These are phyloP conservation scores for Stellera chamaejasme DNA, from an alignment of 345 rosid genomes.

Conservation along the genomic window DNA sequence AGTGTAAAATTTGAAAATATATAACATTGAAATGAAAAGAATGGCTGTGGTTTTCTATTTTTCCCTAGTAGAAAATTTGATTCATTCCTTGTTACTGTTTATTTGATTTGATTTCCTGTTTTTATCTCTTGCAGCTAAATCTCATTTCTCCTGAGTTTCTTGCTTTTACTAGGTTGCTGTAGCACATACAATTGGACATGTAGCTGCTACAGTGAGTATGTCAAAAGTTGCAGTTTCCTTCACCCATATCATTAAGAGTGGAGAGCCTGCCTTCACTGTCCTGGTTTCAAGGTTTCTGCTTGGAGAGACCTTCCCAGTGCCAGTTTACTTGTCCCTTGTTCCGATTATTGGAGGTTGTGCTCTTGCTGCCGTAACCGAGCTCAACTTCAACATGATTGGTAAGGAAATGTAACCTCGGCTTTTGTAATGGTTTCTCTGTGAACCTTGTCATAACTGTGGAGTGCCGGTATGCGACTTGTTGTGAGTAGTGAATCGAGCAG, in stretches of 20 bases:
- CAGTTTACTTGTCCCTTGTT: constrained; percentile 51
- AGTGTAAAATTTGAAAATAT: too few species aligned
- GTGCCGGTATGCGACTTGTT: background rate
- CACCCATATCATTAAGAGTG: constrained; percentile 95
- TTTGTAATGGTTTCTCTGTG: background rate
- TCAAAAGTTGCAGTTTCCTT: constrained; percentile 96
- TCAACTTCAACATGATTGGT: constrained; percentile 70
- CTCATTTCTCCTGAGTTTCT: constrained; percentile 3
- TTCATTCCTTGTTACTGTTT: too few species aligned
- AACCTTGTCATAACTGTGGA: background rate
- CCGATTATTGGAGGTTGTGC: constrained; percentile 33
- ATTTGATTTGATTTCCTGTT: background rate
- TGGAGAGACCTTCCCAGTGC: constrained; percentile 75
- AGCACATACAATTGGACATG: constrained; percentile 95
- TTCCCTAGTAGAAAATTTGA: background rate
- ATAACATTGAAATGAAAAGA: too few species aligned
- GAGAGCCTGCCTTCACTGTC: constrained; percentile 91
- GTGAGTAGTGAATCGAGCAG: too few species aligned
- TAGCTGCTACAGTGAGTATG: constrained; percentile 96
- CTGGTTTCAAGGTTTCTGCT: constrained; percentile 68
- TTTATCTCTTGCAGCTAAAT: constrained; percentile 1
- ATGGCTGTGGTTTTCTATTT: background rate
- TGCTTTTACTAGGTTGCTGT: constrained; percentile 63
- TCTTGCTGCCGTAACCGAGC: constrained; percentile 27
- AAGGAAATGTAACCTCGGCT: constrained; percentile 2